Evolutionary conservation across 257 asterid species (phyloP), one percentile per base, ranked within the genome.

Genomic region (Euphrasia confusa): DNA sequence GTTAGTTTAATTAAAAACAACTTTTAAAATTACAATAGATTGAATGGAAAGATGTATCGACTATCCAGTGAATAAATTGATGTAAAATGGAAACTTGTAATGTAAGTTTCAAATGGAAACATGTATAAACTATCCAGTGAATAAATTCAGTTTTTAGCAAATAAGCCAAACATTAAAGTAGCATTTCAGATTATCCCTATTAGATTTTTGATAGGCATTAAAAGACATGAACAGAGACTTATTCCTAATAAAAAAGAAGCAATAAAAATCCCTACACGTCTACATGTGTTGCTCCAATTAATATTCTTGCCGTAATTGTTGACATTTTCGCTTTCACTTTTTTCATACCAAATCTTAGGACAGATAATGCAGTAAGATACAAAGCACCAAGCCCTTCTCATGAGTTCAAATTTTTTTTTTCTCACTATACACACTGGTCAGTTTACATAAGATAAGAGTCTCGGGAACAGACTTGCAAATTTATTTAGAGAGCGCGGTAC

Each of bases 401-500:
- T 4, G 50, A 45, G 50, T 45, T 45, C 50, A 1, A 1, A 1
- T 21, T 21, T 13, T 45, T 10, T 44, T 11, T 45, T 3, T 45
- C n/a, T n/a, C 17, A 45, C 17, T 4, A 5, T 12, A 35, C 67
- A 54, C 67, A 54, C 33, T 39, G 37, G 48, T 63, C 17, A 35
- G 47, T 55, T 30, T 35, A 28, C 9, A 33, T 5, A 47, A 32
- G 7, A 33, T 5, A 47, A 32, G 7, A n/a, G 21, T 11, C 27
- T 26, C n/a, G 3, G 26, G 62, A 18, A 45, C 21, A 47, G 55
- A 48, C 63, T 63, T 39, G 45, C 49, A 60, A 56, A 59, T 35
- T 10, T n/a, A 58, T 62, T 21, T 28, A 26, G 60, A 65, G 52
- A 71, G 49, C 11, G 44, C 54, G 57, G 53, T 66, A 78, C 99